These are phyloP conservation scores for Penicillium paxilli DNA, from an alignment of 495 filamentous ascomycete genomes.

Conservation along the genomic window DNA sequence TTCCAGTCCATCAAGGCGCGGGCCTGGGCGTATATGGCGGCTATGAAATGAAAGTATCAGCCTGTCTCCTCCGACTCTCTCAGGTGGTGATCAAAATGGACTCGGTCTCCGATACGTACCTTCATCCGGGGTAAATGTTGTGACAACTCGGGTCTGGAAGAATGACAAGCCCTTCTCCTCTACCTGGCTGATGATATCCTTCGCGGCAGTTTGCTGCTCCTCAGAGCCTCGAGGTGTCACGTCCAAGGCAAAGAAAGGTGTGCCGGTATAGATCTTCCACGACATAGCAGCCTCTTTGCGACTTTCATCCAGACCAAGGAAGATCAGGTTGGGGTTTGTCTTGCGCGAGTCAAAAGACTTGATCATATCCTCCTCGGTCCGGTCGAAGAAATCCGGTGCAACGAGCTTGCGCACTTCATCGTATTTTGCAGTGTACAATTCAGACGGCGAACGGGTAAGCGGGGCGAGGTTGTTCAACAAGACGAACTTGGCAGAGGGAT, in stretches of 20 bases:
- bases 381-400: conserved; percentile 66
- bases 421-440: conserved; percentile 62
- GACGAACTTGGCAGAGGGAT: conserved; percentile 69
- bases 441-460: conserved; percentile 56
- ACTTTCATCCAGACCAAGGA: conserved; percentile 82
- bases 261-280: conserved; percentile 67
- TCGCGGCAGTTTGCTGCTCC: conserved; percentile 44
- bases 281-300: conserved; percentile 48
- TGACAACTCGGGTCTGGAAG: conserved; percentile 57
- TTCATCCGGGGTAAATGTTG: conserved; percentile 57
- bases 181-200: conserved; percentile 54
- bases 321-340: conserved; percentile 70
- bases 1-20: conserved; percentile 95
- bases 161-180: conserved; percentile 61
- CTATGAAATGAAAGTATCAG: conserved; percentile 43
- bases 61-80: not conserved
- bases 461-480: conserved; percentile 79
- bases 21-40: conserved; percentile 88
- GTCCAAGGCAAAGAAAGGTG: conserved; percentile 86
- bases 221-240: conserved; percentile 69
- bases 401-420: conserved; percentile 68
- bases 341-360: conserved; percentile 70
- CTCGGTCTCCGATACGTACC: conserved; percentile 42
- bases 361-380: conserved; percentile 71
- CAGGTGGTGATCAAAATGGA: not conserved